Evolutionary conservation across 75 land plant genomes (phyloP), one percentile per base, ranked within the genome.

Genomic region (Pseudotsuga menziesii): DNA sequence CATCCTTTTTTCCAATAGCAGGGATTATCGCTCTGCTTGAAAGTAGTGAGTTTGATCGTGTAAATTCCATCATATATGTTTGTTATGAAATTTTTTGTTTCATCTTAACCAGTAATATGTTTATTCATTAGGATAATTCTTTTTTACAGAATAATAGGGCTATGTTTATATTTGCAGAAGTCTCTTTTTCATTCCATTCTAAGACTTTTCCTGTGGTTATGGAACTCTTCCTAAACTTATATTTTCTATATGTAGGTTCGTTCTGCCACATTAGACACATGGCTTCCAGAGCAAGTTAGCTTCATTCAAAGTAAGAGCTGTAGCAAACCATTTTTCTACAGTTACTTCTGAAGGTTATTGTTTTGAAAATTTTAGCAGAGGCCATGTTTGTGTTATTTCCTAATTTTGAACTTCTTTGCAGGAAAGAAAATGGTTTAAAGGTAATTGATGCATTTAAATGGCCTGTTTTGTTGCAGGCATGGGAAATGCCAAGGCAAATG

Each of bases 231-330:
- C 75, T 74, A 27, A 74, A 26, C 66, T 55, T 74, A 16, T 74
- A n/a, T 39, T 25, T 55, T 54, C 73, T 11, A 26, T 73, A 22
- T 61, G 75, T 81, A 94, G 97, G 93, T 94, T 63, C 89, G 97
- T 20, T 94, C 97, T 66, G 91, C 90, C 22, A 94, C 97, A 56
- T 76, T 94, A 70, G 97, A 94, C 76, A 93, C 96, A 78, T 93
- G 96, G 96, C 88, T 93, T 20, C 96, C 96, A 76, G 96, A 93
- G 83, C 97, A 94, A 75, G 89, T 94, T 80, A 83, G 82, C 54
- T 91, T 89, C 56, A 94, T 94, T 83, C 88, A 88, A 80, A 82
- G 97, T 91, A 83, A 83, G 82, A 67, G 25, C 61, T 44, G 8
- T 25, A n/a, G 59, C 41, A 57, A 55, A 61, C 15, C 26, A 72